phyloP scores from a whole-genome alignment of 1,284 basidiomycete species.

The Hortiboletus rubellus region DNA sequence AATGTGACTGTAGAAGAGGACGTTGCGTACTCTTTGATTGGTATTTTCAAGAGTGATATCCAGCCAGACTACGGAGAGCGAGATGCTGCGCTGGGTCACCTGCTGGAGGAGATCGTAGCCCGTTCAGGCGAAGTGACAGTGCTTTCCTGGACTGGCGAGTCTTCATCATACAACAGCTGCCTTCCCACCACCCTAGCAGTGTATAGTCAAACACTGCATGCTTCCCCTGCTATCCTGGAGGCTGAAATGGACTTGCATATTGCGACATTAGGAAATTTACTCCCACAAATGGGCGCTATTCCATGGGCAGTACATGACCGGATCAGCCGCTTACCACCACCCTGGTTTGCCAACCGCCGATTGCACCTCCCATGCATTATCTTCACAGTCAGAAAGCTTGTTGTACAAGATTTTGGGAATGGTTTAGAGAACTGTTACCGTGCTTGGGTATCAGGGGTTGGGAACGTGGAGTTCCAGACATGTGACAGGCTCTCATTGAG shows the following conservation, averaged over 20 bases:
- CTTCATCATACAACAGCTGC: constrained; percentile 19
- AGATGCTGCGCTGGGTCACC: constrained; percentile 12
- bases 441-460: not conserved
- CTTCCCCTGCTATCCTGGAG: not conserved
- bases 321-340: not conserved
- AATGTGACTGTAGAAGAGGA: not conserved
- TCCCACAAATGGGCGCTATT: not conserved
- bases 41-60: too few species aligned
- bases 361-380: not conserved
- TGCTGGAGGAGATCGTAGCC: constrained; percentile 18
- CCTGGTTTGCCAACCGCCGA: not conserved
- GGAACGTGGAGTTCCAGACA: not conserved
- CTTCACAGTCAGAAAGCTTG: not conserved
- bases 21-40: too few species aligned
- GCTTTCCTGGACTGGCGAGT: constrained; percentile 15
- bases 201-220: constrained; percentile 1
- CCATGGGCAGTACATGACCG: too few species aligned
- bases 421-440: not conserved
- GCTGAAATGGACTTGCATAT: not conserved
- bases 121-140: constrained; percentile 17
- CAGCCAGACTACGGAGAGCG: constrained; percentile 16
- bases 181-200: constrained; percentile 12
- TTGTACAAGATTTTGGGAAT: not conserved
- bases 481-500: too few species aligned
- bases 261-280: not conserved